phyloP scores from a whole-genome alignment of 2,329 filamentous ascomycete species.

The Lachnellula willkommii region DNA sequence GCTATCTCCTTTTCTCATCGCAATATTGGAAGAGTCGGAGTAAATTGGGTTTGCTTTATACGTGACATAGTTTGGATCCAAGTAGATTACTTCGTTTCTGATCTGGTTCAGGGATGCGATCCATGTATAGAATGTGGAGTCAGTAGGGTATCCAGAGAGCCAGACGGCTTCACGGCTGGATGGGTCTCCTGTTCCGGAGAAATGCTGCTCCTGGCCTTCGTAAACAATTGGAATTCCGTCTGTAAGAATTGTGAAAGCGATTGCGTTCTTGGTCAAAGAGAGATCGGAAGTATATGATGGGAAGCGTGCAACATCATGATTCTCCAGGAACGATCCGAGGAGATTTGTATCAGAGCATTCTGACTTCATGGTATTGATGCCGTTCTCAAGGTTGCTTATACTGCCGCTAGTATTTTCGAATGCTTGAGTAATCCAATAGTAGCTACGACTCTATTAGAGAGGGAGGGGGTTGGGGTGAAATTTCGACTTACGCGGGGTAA shows the following conservation, averaged over 20 bases:
- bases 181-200: slow-evolving; percentile 35
- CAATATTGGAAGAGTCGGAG: slow-evolving; percentile 24
- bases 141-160: slow-evolving; percentile 37
- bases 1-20: slow-evolving; percentile 25
- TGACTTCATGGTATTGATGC: slow-evolving; percentile 25
- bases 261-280: slow-evolving; percentile 40
- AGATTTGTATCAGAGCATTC: slow-evolving; percentile 33
- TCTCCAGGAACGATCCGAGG: slow-evolving; percentile 39
- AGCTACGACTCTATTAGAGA: slow-evolving; percentile 9
- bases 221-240: slow-evolving; percentile 51
- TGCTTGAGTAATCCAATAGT: slow-evolving; percentile 26
- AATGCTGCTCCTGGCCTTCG: slow-evolving; percentile 49
- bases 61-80: slow-evolving; percentile 19
- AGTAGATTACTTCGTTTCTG: slow-evolving; percentile 24
- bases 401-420: slow-evolving; percentile 26
- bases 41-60: slow-evolving; percentile 27
- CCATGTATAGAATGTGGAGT: slow-evolving; percentile 35
- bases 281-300: slow-evolving; percentile 22
- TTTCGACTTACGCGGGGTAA: slow-evolving; percentile 44
- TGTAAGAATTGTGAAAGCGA: slow-evolving; percentile 44
- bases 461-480: not conserved
- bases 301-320: slow-evolving; percentile 26
- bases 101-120: slow-evolving; percentile 30
- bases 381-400: slow-evolving; percentile 27
- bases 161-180: slow-evolving; percentile 42